Conservation (phyloP, 2,329 filamentous ascomycete species). For the Fonsecaea monophora region DNA sequence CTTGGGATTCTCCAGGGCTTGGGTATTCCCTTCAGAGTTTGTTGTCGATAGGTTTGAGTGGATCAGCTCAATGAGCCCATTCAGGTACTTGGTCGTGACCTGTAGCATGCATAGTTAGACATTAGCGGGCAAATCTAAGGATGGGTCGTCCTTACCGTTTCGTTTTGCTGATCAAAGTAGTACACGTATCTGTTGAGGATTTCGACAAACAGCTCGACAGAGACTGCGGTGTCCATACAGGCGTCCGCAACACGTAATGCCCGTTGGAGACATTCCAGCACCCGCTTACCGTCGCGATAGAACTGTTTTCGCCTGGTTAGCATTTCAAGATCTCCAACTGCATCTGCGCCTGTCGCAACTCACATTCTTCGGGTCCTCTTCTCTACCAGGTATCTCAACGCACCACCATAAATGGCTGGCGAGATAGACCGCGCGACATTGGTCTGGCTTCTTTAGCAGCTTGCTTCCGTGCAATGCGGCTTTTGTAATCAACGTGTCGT, state of each 20-base stretch:
- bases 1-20: conserved; percentile 82
- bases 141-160: conserved; percentile 68
- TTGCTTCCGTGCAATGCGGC: conserved; percentile 96
- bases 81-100: conserved; percentile 96
- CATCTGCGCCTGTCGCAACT: conserved; percentile 47
- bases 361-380: conserved; percentile 81
- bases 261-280: conserved; percentile 93
- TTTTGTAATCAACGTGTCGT: conserved; percentile 98
- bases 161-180: conserved; percentile 99
- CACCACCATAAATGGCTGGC: conserved; percentile 99
- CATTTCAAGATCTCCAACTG: background rate
- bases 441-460: conserved; percentile 94
- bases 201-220: conserved; percentile 97
- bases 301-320: conserved; percentile 62
- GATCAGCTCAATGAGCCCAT: conserved; percentile 96
- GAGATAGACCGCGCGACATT: conserved; percentile 94
- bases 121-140: background rate
- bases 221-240: conserved; percentile 98
- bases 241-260: conserved; percentile 95
- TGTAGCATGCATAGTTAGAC: conserved; percentile 43
- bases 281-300: conserved; percentile 96
- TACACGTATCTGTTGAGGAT: conserved; percentile 98
- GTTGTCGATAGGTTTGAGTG: conserved; percentile 86
- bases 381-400: conserved; percentile 78
- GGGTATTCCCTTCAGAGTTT: conserved; percentile 42